Base-by-base conservation (phyloP, 148 eudicot species). In the Rhododendron vialii region DNA sequence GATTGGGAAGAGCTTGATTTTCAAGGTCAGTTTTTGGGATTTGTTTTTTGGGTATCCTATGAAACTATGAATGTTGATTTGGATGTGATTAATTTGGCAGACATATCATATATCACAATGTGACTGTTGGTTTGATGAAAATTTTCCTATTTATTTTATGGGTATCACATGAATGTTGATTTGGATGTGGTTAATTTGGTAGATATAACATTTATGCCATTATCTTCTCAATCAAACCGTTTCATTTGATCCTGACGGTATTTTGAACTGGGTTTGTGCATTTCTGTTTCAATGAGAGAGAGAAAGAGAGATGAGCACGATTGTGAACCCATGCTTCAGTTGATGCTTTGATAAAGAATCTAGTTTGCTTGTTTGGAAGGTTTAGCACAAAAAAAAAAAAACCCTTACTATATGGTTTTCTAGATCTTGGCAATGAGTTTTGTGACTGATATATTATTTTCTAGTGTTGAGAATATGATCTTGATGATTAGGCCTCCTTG, bases 1-100 rank as follows among this genome's bases (percentile, higher is more conserved):
- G 92, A 98, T 98, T 81, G 98, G 98, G 78, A 98, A 98, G 84
- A 92, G 93, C 85, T 93, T 98, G 90, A 95, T 97, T 75, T 95
- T 97, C 74, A 95, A 94, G 98, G 99, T 98, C 74, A 48, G 22
- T 36, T 85, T 61, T 33, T 48, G 75, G 41, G 33, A 9, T 83
- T 53, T 36, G 38, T 11, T 18, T 17, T 7, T 0, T 36, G 30
- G 61, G 36, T 2, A 28, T 61, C 22, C 18, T 12, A 28, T 14
- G 24, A 11, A 65, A 48, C 28, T 12, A 28, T 14, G 24, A 11
- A 65, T 71, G 43, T 8, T n/a, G 47, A 87, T 80, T 67, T 35
- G 63, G 61, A 73, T 78, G 24, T 82, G 82, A 51, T 69, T 41
- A 55, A 75, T 81, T 82, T 13, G 9, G 80, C 57, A 76, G 81